Evolutionary conservation across 2,329 filamentous ascomycete species (phyloP).

Genomic region (Diaporthe aspalathi): DNA sequence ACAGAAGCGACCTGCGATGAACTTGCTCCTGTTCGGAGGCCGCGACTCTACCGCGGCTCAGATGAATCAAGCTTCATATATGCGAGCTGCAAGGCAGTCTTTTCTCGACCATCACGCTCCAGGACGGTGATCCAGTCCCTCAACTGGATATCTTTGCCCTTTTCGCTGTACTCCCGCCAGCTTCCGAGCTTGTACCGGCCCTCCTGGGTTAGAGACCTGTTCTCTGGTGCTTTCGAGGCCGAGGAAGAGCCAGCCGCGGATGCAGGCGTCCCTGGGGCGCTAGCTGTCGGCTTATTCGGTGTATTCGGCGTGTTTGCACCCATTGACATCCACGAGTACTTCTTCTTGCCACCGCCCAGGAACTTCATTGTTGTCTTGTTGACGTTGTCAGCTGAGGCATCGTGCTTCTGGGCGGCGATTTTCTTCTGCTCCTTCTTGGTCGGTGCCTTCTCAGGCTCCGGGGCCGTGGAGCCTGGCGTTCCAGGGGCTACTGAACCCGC

Average conservation of each 20-base stretch:
- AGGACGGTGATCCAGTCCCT: conserved; percentile 84
- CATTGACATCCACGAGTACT: conserved; percentile 81
- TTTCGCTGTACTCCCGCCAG: conserved; percentile 82
- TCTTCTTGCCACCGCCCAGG: conserved; percentile 69
- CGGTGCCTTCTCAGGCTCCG: conserved; percentile 74
- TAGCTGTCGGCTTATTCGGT: conserved; percentile 47
- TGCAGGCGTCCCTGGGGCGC: conserved; percentile 38
- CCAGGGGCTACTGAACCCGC: conserved; percentile 68
- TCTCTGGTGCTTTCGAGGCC: conserved; percentile 46
- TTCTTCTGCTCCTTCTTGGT: conserved; percentile 89
- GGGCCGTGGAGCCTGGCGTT: conserved; percentile 71
- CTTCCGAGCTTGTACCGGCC: conserved; percentile 75
- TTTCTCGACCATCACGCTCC: conserved; percentile 80
- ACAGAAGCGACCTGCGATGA: background rate
- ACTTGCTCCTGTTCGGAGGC: background rate
- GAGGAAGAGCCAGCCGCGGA: conserved; percentile 32
- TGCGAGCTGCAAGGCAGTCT: conserved; percentile 69
- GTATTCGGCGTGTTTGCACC: conserved; percentile 62
- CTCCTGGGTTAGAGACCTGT: conserved; percentile 63
- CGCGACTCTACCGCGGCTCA: conserved; percentile 50
- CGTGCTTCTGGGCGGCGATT: conserved; percentile 79
- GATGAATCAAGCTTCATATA: conserved; percentile 65
- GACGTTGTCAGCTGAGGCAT: conserved; percentile 82
- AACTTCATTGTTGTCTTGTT: conserved; percentile 82
- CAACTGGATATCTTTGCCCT: conserved; percentile 83